Evolutionary conservation across 371 early-diverging fungal genomes (phyloP).

Genomic region (Rhizomucor pusillus): DNA sequence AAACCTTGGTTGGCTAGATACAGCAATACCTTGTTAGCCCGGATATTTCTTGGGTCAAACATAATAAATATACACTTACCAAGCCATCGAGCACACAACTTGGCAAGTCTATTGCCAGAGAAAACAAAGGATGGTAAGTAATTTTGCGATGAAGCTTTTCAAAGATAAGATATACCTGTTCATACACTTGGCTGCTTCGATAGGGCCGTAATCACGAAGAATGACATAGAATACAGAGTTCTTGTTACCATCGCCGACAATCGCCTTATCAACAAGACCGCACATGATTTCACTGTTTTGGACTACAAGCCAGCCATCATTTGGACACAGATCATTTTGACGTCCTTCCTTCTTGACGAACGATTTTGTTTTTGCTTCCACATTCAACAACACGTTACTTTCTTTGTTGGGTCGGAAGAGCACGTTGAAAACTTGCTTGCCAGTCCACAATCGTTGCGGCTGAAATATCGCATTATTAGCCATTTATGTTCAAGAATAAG

Average conservation of each 20-base stretch:
- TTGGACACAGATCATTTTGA: slow-evolving; percentile 80
- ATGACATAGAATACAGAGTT: slow-evolving; percentile 92
- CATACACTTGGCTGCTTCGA: slow-evolving; percentile 90
- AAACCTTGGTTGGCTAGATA: slow-evolving; percentile 85
- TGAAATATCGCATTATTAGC: slow-evolving; percentile 26
- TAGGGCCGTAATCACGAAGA: slow-evolving; percentile 88
- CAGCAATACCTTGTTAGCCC: neutral
- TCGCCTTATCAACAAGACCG: slow-evolving; percentile 94
- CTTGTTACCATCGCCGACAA: slow-evolving; percentile 97
- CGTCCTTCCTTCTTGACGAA: slow-evolving; percentile 62
- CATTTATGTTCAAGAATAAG: neutral
- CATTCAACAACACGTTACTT: slow-evolving; percentile 72
- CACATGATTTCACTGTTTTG: slow-evolving; percentile 93
- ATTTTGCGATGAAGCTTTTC: neutral
- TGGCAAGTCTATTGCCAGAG: slow-evolving; percentile 60
- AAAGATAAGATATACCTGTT: slow-evolving; percentile 54
- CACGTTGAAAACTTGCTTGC: slow-evolving; percentile 75
- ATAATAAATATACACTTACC: slow-evolving; percentile 40
- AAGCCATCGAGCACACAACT: slow-evolving; percentile 91
- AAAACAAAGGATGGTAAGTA: neutral
- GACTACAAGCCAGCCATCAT: slow-evolving; percentile 89
- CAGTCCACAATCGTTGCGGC: slow-evolving; percentile 65
- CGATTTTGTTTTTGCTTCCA: slow-evolving; percentile 86
- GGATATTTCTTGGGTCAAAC: neutral
- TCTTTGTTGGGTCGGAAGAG: slow-evolving; percentile 85